Conservation (phyloP, 495 filamentous ascomycete genomes). For the Aspergillus wentii region DNA sequence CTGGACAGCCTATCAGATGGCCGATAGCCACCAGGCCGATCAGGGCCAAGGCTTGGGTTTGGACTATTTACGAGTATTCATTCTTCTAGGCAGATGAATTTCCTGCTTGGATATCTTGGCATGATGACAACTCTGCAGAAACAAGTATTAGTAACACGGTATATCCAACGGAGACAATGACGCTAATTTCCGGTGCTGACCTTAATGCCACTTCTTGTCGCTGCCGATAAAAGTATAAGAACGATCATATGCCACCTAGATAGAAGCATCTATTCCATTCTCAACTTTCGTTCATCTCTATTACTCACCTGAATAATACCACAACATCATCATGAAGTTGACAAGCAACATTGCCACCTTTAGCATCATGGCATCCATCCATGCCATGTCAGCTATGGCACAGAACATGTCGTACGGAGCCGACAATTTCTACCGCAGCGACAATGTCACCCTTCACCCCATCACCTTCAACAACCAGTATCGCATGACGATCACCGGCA, state of each 20-base stretch:
- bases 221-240: conserved; percentile 1
- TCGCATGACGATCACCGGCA: conserved; percentile 13
- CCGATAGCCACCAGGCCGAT: no score
- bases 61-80: no score
- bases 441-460: conserved; percentile 13
- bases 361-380: conserved; percentile 1
- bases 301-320: not conserved
- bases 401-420: conserved; percentile 26
- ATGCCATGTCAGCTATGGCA: conserved; percentile 12
- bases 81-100: not conserved
- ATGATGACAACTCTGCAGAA: no score
- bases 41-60: no score
- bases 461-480: conserved; percentile 20
- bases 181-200: not conserved
- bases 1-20: no score
- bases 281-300: not conserved
- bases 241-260: no score
- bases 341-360: not conserved
- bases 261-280: no score
- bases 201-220: not conserved
- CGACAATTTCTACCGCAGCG: conserved; percentile 24
- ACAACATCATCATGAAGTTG: conserved; percentile 6
- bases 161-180: no score
- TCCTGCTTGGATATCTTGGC: not conserved
- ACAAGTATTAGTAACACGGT: no score